Evolutionary conservation across 345 rosid species (phyloP).

Genomic region (Cardamine chenopodiifolia): DNA sequence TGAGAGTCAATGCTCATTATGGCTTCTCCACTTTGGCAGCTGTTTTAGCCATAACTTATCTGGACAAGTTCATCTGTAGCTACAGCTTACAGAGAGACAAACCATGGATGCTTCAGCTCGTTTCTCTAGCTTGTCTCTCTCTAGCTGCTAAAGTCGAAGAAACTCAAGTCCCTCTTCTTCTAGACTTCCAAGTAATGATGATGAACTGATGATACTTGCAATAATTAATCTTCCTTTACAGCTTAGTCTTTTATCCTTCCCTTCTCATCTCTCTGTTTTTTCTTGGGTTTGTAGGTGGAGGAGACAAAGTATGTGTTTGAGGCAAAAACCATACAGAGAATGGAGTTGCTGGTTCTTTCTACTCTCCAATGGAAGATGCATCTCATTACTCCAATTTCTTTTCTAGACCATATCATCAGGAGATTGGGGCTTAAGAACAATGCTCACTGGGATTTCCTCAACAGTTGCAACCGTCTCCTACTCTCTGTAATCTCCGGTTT

Average conservation of each 20-base stretch:
- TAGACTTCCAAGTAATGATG: conserved; percentile 74
- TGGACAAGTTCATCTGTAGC: conserved; percentile 73
- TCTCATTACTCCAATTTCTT: conserved; percentile 81
- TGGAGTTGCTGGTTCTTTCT: conserved; percentile 92
- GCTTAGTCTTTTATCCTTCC: not conserved
- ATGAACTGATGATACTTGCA: not conserved
- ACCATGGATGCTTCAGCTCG: conserved; percentile 93
- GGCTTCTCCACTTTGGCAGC: conserved; percentile 77
- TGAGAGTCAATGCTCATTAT: conserved; percentile 62
- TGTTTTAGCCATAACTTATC: conserved; percentile 72
- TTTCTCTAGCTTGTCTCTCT: conserved; percentile 87
- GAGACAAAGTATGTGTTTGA: conserved; percentile 73
- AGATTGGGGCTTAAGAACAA: conserved; percentile 67
- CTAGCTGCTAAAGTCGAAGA: conserved; percentile 96
- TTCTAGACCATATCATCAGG: conserved; percentile 69
- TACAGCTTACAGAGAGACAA: conserved; percentile 58
- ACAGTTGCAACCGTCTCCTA: conserved; percentile 65
- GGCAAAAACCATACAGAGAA: conserved; percentile 85
- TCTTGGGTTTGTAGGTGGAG: conserved; percentile 55
- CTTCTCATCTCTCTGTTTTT: conserved; percentile 22
- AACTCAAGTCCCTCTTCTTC: conserved; percentile 74
- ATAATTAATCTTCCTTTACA: not conserved
- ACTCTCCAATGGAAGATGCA: conserved; percentile 91
- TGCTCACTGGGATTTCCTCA: conserved; percentile 71
- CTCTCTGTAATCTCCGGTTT: conserved; percentile 70